phyloP scores from a whole-genome alignment of 768 basidiomycete genomes.

The Leccinellum rugosiceps region DNA sequence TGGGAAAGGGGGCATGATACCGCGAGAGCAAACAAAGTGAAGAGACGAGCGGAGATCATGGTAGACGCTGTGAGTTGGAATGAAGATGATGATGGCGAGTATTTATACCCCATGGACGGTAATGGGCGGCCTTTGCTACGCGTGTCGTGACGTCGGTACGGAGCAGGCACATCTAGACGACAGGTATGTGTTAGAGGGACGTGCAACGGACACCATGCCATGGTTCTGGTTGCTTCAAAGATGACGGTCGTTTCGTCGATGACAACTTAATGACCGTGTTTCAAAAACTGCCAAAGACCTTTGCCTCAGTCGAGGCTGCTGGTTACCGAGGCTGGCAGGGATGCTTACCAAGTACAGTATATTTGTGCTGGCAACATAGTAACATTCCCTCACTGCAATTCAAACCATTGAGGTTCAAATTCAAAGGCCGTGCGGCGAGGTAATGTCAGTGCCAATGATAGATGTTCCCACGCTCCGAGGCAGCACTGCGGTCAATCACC shows the following conservation, averaged over 20 bases:
- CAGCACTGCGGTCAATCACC: too few species aligned
- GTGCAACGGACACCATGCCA: neutral
- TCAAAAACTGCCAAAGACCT: neutral
- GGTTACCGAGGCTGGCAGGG: neutral
- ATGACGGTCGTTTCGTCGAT: neutral
- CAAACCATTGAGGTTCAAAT: too few species aligned
- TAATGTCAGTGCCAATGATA: too few species aligned
- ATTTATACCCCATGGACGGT: conserved; percentile 3
- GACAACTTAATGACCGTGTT: neutral
- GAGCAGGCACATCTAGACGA: neutral
- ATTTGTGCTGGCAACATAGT: neutral
- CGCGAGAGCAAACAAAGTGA: conserved; percentile 10
- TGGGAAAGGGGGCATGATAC: conserved; percentile 8
- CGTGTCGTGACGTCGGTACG: neutral
- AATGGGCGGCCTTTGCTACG: neutral
- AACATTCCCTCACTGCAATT: too few species aligned
- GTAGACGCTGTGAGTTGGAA: neutral
- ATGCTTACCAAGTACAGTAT: neutral
- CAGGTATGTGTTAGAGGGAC: neutral
- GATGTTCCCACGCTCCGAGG: too few species aligned
- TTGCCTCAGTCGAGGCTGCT: neutral
- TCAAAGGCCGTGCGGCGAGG: neutral
- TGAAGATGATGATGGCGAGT: neutral
- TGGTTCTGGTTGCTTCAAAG: neutral
- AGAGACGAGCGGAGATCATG: conserved; percentile 3